Percentiles rank a stretch among this genome's conserved stretches.
Evolutionary conservation across 257 asterid species (phyloP).

Genomic region (Solanum habrochaites): DNA sequence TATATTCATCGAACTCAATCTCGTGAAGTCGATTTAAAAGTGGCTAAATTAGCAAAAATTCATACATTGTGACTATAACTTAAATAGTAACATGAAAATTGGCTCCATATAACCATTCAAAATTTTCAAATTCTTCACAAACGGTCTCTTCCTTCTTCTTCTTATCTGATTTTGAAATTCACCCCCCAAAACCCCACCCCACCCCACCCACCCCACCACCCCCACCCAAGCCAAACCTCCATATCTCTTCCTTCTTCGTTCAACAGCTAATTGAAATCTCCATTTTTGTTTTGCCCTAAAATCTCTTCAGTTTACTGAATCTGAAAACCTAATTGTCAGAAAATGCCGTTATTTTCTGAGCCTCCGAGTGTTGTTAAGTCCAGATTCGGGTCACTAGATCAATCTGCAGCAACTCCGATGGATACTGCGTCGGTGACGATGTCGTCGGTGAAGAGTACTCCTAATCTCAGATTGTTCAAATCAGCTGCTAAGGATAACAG

Average conservation of each 20-base stretch:
- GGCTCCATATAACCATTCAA: conserved; percentile 1
- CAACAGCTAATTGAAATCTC: not conserved
- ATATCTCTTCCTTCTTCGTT: not conserved
- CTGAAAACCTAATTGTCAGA: not conserved
- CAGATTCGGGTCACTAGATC: conserved; percentile 42
- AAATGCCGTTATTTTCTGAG: conserved; percentile 51
- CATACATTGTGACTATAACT: not conserved
- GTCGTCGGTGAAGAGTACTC: conserved; percentile 40
- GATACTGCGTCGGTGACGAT: conserved; percentile 18
- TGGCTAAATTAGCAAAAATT: not conserved
- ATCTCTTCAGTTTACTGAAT: not conserved
- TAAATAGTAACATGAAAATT: not conserved
- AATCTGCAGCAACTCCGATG: conserved; percentile 6
- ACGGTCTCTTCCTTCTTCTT: not conserved
- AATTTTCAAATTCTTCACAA: not conserved
- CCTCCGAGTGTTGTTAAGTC: conserved; percentile 50
- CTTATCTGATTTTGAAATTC: not conserved
- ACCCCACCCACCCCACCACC: not conserved
- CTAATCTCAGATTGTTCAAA: conserved; percentile 34
- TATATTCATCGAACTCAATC: not conserved
- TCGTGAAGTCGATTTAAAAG: not conserved
- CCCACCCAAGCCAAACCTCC: not conserved
- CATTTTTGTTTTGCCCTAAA: not conserved
- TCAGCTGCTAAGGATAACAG: conserved; percentile 33
- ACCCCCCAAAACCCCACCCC: not conserved